Conservation (phyloP, 164 flowering plant species). For the Liquidambar formosana region DNA sequence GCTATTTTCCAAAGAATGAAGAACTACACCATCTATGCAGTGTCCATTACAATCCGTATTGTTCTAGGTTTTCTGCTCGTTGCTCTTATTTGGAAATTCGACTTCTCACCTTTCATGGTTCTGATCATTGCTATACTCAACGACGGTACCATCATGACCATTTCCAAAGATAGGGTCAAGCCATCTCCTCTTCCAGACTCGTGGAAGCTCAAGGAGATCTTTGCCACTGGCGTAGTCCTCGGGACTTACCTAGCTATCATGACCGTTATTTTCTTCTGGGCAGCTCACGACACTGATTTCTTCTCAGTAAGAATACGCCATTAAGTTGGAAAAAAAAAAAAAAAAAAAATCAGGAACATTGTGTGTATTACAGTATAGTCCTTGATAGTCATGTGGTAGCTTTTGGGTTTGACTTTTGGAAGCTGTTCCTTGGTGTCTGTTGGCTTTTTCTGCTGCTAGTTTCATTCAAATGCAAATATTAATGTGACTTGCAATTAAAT, state of each 20-base stretch:
- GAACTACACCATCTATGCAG: constrained; percentile 50
- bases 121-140: constrained; percentile 47
- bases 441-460: too few species aligned
- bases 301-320: constrained; percentile 33
- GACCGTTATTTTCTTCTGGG: constrained; percentile 51
- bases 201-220: constrained; percentile 52
- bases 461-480: neutral
- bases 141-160: constrained; percentile 59
- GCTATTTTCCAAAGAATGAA: constrained; percentile 53
- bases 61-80: constrained; percentile 42
- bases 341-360: too few species aligned
- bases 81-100: constrained; percentile 49
- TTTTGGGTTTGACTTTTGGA: too few species aligned
- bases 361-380: neutral
- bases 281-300: constrained; percentile 28
- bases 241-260: constrained; percentile 45
- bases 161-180: constrained; percentile 50
- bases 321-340: neutral
- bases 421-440: neutral
- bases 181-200: constrained; percentile 52
- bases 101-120: constrained; percentile 53
- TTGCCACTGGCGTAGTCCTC: constrained; percentile 45
- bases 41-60: constrained; percentile 43
- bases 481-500: neutral
- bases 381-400: too few species aligned